Evolutionary conservation across 2,329 filamentous ascomycete genomes (phyloP), one percentile per base, ranked within the genome.

Genomic region (Didymella segeticola): DNA sequence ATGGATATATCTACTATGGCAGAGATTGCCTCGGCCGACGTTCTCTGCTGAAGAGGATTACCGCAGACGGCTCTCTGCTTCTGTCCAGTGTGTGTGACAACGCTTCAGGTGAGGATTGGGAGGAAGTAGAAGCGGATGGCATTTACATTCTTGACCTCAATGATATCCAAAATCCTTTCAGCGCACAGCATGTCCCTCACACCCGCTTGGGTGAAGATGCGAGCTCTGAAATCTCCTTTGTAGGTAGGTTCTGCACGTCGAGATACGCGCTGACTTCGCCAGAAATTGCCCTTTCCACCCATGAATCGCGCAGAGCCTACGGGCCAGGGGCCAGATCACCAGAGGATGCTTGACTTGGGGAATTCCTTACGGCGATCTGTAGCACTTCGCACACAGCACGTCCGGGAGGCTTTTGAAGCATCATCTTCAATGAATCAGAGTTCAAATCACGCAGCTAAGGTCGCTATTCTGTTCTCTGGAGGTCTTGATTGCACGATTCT

Each of bases 401-500:
- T 75, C 10, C 56, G 63, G 12, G 62, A 73, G 51, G 67, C 70
- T 5, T 31, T 66, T 7, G 27, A 53, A 6, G 1, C 50, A 14
- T 25, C 23, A 23, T 11, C 37, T n/a, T 25, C 36, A 10, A 26
- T 20, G 12, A 3, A 23, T n/a, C 19, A 23, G 12, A 15, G 12
- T 2, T n/a, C 36, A 1, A 20, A 53, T 5, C 25, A 50, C 42
- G 56, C 64, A 58, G 79, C 83, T 15, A 83, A 82, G 48, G 74
- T 96, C 12, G 92, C 91, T 0, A 81, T 99, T 1, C 79, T 99
- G 0, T 99, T 98, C 73, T 99, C 95, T 0, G 95, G 95, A 2
- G 95, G 95, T 0, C 82, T 99, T 6, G 95, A 99, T 73, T 98
- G 95, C 70, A 93, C 93, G 0, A 80, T 97, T 0, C 80, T 99